Base-by-base conservation (phyloP, 202 grass and related monocot species). In the Tripidium arundinaceum region DNA sequence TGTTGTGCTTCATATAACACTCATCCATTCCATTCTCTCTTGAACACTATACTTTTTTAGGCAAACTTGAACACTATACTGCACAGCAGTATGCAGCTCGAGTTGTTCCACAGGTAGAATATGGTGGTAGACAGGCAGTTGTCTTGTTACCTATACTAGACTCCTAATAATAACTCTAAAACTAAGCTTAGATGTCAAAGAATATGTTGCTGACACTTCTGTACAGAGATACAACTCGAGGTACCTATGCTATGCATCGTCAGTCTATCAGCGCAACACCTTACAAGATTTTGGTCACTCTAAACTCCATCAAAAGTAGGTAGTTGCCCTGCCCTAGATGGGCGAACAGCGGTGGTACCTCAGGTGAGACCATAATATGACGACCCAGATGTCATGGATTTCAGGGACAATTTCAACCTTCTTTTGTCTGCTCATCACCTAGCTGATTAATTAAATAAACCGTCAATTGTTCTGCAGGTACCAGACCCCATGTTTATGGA, bases 401-500 rank as follows among this genome's bases (percentile, higher is more conserved):
- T 61, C 72, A 10, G 15, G 12, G 16, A 33, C n/a, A 40, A 39
- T 77, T 43, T 70, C 8, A 24, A 8, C 24, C 76, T 18, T 68
- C 11, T 52, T 80, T 71, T 5, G 33, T 62, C 36, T 84, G 57
- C 72, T 43, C 37, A 45, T 16, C 55, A 55, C 52, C n/a, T 58
- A 58, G 54, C 54, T 58, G 9, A 58, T 28, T 61, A 28, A 28
- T 11, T 78, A 72, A 37, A 71, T 83, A 9, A 38, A 27, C 1
- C 52, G 13, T 49, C 42, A 59, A 37, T 66, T 65, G 4, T 86
- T 86, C 79, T 80, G 59, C 84, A 97, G 94, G 77, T 86, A 72
- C 31, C 79, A 47, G 86, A 70, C 65, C 54, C 72, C 86, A 88
- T 86, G 43, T 80, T 82, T 90, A 85, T 83, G 83, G 80, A 70